A percentile compares a stretch with the other conserved stretches of the same genome.
Conservation (phyloP, 208 protist species). For the Acanthamoeba quina region DNA sequence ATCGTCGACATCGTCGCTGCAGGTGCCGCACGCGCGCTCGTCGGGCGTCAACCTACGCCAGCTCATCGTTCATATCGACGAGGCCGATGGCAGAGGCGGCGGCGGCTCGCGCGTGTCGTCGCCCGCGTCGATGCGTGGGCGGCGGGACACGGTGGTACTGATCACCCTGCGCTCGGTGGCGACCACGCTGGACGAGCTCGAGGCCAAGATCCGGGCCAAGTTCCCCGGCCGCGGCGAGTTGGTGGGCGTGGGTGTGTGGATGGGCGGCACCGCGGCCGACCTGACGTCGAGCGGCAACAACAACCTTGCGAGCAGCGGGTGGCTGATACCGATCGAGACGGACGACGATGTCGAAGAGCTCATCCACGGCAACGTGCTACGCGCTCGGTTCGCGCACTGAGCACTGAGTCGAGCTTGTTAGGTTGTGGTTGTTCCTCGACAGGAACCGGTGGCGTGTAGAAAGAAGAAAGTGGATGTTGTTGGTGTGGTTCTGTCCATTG, state of each 20-base stretch:
- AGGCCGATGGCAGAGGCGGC: not conserved
- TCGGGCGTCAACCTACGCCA: not conserved
- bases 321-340: slow-evolving; percentile 27
- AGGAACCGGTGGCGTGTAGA: too few species aligned
- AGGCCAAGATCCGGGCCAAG: slow-evolving; percentile 31
- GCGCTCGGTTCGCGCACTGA: not conserved
- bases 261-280: not conserved
- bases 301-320: not conserved
- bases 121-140: not conserved
- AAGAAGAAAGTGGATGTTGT: too few species aligned
- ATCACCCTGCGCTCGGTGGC: slow-evolving; percentile 5
- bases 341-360: slow-evolving; percentile 43
- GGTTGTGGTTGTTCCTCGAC: too few species aligned
- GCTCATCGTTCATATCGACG: slow-evolving; percentile 11
- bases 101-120: not conserved
- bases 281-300: not conserved
- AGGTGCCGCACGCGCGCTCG: not conserved
- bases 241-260: not conserved
- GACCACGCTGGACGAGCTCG: slow-evolving; percentile 5
- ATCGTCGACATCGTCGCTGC: not conserved
- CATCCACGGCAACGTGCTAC: slow-evolving; percentile 36
- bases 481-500: too few species aligned
- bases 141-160: not conserved
- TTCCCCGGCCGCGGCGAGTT: not conserved
- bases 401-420: not conserved